Evolutionary conservation across 257 asterid genomes (phyloP), one percentile per base, ranked within the genome.

Genomic region (Nicotiana obtusifolia): DNA sequence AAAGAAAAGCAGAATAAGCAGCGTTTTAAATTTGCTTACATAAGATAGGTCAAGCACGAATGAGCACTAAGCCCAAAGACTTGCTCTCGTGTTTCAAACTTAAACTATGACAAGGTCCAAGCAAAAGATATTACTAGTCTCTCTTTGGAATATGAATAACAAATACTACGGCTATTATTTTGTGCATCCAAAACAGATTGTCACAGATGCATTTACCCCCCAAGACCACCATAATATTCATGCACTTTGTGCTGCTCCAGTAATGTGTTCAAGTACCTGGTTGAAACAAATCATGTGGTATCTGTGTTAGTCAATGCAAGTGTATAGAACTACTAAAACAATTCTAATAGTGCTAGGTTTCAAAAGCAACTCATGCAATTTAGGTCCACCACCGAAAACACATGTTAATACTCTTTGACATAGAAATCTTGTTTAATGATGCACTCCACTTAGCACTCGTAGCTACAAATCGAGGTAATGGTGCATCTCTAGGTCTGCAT

Each of bases 201-300:
- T 87, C 76, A 37, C 79, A 76, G 85, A 81, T 60, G 85, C 84
- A 88, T 86, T 89, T 52, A 83, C 69, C 76, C 80, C 82, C 87
- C 85, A 81, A 69, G 80, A 81, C 28, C 56, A 61, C 84, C 88
- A 81, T 57, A 54, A 84, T 80, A 84, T 78, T 82, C 81, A 49
- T 81, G 89, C 89, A 90, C 82, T 15, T 64, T 81, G 84, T 83
- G 86, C 86, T 82, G 81, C 83, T 81, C 84, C 91, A 88, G 59
- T 80, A 61, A 30, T 52, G 59, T 76, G 81, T 82, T 94, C 93
- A 94, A 86, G 98, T 90, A 87, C 98, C 98, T 94, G 93, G 86
- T 66, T 86, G 79, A 84, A 52, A 77, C 16, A 69, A 80, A 64
- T 31, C 60, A 82, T 52, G 64, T 54, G 71, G 28, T 56, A 62